Evolutionary conservation across 176 grass and related monocot species (phyloP).

Genomic region (Bothriochloa decipiens): DNA sequence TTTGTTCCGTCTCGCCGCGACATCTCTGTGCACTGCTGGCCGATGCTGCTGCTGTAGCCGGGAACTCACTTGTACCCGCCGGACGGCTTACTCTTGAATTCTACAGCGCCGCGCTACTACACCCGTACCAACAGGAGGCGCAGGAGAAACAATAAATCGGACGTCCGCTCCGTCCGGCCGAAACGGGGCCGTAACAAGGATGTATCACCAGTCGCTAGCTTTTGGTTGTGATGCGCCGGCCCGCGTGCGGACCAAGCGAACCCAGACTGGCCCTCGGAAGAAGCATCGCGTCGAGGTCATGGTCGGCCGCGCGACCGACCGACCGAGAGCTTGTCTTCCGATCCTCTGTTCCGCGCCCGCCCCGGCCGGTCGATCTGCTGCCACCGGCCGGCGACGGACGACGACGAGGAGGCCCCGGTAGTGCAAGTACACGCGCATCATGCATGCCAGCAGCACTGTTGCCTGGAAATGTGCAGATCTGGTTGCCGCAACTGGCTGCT

Average conservation of each 20-base stretch:
- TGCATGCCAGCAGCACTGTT: background rate
- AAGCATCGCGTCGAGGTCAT: slow-evolving; percentile 9
- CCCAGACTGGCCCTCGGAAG: background rate
- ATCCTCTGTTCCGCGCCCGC: background rate
- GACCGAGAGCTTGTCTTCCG: background rate
- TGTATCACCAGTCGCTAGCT: background rate
- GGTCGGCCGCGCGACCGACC: background rate
- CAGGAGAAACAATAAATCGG: background rate
- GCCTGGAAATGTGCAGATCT: slow-evolving; percentile 35
- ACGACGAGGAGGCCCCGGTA: background rate
- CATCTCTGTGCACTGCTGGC: background rate
- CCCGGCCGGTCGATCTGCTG: background rate
- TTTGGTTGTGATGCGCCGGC: background rate
- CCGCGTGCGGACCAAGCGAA: background rate
- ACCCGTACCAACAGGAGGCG: too few species aligned
- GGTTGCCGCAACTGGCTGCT: background rate
- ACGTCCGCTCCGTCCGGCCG: background rate
- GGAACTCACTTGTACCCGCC: too few species aligned
- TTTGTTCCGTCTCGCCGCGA: background rate
- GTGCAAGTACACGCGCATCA: background rate
- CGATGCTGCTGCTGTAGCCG: background rate
- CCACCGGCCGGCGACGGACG: background rate
- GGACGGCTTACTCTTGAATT: background rate
- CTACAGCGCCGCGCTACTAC: background rate
- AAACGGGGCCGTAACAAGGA: background rate